Evolutionary conservation across 495 filamentous ascomycete genomes (phyloP).

Genomic region (Neurospora intermedia): DNA sequence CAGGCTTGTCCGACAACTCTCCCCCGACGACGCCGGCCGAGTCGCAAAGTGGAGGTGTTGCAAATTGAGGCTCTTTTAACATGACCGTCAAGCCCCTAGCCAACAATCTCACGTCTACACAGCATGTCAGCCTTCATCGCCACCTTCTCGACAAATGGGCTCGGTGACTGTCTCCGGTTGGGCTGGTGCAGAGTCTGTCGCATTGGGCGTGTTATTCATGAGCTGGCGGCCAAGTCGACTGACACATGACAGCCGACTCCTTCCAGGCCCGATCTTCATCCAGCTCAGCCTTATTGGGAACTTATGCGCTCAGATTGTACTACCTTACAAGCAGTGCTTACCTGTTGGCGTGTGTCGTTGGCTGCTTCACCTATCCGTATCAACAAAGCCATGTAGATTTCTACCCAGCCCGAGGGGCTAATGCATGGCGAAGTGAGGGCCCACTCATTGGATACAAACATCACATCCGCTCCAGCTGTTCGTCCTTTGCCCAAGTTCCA

Average conservation of each 20-base stretch:
- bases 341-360: neutral
- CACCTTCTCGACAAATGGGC: too few relatives aligned
- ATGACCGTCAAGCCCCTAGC: too few relatives aligned
- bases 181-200: neutral
- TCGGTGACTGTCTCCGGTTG: too few relatives aligned
- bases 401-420: neutral
- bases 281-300: neutral
- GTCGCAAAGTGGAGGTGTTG: neutral
- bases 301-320: neutral
- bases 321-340: neutral
- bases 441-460: neutral
- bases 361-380: neutral
- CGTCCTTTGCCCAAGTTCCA: neutral
- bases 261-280: neutral
- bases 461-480: neutral
- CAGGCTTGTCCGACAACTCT: neutral
- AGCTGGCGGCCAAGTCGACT: neutral
- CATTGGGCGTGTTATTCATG: neutral
- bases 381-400: neutral
- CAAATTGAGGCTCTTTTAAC: neutral
- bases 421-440: neutral
- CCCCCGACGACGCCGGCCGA: neutral
- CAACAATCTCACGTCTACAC: too few relatives aligned
- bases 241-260: neutral
- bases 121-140: too few relatives aligned